phyloP scores from a whole-genome alignment of 495 filamentous ascomycete genomes.

The Saxophila tyrrhenica region DNA sequence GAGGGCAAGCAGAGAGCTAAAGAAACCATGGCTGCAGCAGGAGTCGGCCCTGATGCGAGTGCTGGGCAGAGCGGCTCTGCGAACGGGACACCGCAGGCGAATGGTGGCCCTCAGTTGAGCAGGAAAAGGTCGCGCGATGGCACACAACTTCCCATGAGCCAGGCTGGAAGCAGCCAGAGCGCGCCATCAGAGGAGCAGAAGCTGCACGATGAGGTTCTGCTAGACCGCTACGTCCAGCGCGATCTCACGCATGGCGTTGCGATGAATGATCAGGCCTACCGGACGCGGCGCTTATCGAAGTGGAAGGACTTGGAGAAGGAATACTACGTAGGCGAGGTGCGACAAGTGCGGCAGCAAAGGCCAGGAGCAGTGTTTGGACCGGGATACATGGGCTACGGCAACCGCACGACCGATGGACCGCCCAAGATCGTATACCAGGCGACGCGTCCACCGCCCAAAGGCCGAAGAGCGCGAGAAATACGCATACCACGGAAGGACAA shows the following conservation, averaged over 20 bases:
- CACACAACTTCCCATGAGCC: constrained; percentile 30
- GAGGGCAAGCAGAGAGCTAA: constrained; percentile 51
- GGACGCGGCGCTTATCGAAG: constrained; percentile 22
- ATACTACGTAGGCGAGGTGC: constrained; percentile 36
- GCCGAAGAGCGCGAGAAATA: constrained; percentile 57
- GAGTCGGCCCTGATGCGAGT: constrained; percentile 19
- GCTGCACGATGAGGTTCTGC: constrained; percentile 27
- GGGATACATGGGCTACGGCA: constrained; percentile 85
- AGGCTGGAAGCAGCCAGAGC: not conserved
- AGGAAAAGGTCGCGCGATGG: constrained; percentile 53
- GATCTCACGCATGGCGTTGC: constrained; percentile 60
- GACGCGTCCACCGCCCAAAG: constrained; percentile 59
- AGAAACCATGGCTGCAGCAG: constrained; percentile 43
- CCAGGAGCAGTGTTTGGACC: constrained; percentile 59
- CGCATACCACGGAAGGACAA: constrained; percentile 65
- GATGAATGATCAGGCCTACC: constrained; percentile 36
- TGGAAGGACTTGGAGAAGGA: constrained; percentile 43
- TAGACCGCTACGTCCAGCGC: constrained; percentile 68
- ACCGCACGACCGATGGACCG: constrained; percentile 60
- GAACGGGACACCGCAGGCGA: constrained; percentile 31
- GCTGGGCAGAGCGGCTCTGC: constrained; percentile 7
- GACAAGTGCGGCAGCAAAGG: constrained; percentile 40
- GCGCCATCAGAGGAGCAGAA: constrained; percentile 26
- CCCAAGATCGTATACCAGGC: constrained; percentile 60
- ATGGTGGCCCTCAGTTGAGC: constrained; percentile 25